Conservation (phyloP, 116 monocot species). For the Cymodocea nodosa region DNA sequence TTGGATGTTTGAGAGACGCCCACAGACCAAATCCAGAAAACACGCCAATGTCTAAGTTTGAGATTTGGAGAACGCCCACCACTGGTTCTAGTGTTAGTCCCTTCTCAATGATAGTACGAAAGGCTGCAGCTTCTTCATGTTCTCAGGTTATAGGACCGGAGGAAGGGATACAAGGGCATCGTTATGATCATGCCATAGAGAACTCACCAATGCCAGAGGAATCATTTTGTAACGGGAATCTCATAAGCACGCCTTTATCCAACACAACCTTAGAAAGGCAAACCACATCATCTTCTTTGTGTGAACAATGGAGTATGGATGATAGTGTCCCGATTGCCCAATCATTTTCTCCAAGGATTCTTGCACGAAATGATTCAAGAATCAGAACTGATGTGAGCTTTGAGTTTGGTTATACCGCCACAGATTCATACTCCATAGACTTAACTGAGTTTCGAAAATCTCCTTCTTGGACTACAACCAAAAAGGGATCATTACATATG, state of each 20-base stretch:
- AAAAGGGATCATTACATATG: neutral
- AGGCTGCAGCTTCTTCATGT: slow-evolving; percentile 21
- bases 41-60: slow-evolving; percentile 29
- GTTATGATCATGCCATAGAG: slow-evolving; percentile 9
- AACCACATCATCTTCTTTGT: neutral
- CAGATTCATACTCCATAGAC: slow-evolving; percentile 46
- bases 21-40: slow-evolving; percentile 11
- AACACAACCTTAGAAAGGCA: slow-evolving; percentile 14
- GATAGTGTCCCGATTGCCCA: slow-evolving; percentile 17
- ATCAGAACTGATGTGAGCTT: slow-evolving; percentile 24
- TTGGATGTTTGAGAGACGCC: slow-evolving; percentile 6
- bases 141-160: slow-evolving; percentile 7
- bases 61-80: slow-evolving; percentile 40
- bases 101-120: slow-evolving; percentile 71
- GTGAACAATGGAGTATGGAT: slow-evolving; percentile 12
- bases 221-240: slow-evolving; percentile 9
- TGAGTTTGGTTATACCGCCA: slow-evolving; percentile 28
- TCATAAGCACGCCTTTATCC: slow-evolving; percentile 22
- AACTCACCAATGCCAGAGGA: slow-evolving; percentile 18
- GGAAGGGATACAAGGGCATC: slow-evolving; percentile 10
- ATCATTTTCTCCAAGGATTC: slow-evolving; percentile 15
- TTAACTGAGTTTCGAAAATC: slow-evolving; percentile 34
- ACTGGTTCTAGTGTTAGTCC: slow-evolving; percentile 61
- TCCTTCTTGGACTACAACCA: neutral
- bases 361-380: neutral